Evolutionary conservation across 352 stramenopile species (phyloP), one percentile per base, ranked within the genome.

Genomic region (Pythium folliculosum): DNA sequence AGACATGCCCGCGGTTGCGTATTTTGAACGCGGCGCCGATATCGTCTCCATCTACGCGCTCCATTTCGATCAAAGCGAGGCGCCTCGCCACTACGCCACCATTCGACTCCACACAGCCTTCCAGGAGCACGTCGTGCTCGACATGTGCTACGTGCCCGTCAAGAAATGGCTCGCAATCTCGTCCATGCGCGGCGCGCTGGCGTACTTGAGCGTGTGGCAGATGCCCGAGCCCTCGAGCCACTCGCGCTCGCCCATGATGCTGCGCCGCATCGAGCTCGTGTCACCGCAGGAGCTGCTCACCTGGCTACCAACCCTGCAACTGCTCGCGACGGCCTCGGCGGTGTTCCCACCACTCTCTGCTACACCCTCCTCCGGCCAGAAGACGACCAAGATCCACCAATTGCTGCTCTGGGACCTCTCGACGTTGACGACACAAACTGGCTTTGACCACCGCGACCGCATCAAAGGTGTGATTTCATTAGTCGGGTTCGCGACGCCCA

Each of bases 71-170:
- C 71, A 69, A 7, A 87, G 88, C 60, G 82, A 89, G 6, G 80
- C 76, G 2, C 81, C 81, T 8, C 76, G 75, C n/a, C 78, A 91
- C 38, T 52, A 88, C 21, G 85, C 82, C 40, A 87, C 80, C 0
- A 84, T 93, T 60, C 76, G 84, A 13, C 60, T 91, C 5, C 84
- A 93, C 70, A 93, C 84, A 0, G 81, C 82, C 14, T 93, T 91
- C 72, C 80, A 91, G 48, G 84, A 89, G 45, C 84, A 93, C 63
- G 70, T 70, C 1, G 54, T 91, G 22, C 65, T 93, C 10, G 73
- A 75, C 35, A 83, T 91, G 16, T 77, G 79, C 58, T 89, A 90
- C 54, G 58, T 93, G 5, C 67, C 84, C 0, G 67, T 58, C 17
- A 21, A 25, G 70, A 76, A 58, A 60, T 81, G 38, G 63, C 72